Conservation (phyloP, 805 yeast species). For the Cyberlindnera veronae region DNA sequence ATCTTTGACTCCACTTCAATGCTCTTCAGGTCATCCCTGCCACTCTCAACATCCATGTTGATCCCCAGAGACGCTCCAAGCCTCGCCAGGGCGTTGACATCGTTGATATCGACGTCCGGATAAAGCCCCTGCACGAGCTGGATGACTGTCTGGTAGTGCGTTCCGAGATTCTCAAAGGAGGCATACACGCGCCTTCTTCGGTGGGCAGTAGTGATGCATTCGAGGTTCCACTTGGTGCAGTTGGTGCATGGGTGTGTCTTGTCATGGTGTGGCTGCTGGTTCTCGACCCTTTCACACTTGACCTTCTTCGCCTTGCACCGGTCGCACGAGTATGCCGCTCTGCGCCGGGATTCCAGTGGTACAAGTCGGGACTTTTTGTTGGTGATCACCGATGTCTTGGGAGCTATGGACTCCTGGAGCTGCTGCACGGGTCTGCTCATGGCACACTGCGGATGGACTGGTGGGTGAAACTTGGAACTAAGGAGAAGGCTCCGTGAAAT, state of each 20-base stretch:
- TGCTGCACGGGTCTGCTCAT: slow-evolving; percentile 1
- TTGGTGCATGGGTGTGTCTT: slow-evolving; percentile 38
- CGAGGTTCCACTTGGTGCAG: slow-evolving; percentile 35
- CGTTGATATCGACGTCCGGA: slow-evolving; percentile 43
- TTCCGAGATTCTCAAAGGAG: slow-evolving; percentile 39
- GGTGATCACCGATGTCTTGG: slow-evolving; percentile 1
- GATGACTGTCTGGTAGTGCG: slow-evolving; percentile 41
- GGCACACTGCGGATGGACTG: no score
- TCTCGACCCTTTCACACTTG: slow-evolving; percentile 37
- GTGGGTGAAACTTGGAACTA: neutral
- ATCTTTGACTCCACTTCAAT: slow-evolving; percentile 21
- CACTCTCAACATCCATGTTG: slow-evolving; percentile 12
- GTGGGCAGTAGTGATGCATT: slow-evolving; percentile 40
- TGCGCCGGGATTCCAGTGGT: slow-evolving; percentile 34
- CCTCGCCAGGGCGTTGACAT: slow-evolving; percentile 38
- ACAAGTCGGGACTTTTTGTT: slow-evolving; percentile 34
- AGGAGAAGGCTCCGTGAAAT: neutral
- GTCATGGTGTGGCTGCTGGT: slow-evolving; percentile 22
- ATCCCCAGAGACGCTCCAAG: slow-evolving; percentile 23
- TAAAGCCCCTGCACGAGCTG: slow-evolving; percentile 38
- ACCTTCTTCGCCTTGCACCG: slow-evolving; percentile 42
- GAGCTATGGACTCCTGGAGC: slow-evolving; percentile 6
- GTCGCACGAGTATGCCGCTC: slow-evolving; percentile 45
- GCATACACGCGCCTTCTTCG: slow-evolving; percentile 40
- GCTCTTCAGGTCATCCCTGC: slow-evolving; percentile 13